Conservation (phyloP, 2,329 filamentous ascomycete species). For the Malbranchea cinnamomea region DNA sequence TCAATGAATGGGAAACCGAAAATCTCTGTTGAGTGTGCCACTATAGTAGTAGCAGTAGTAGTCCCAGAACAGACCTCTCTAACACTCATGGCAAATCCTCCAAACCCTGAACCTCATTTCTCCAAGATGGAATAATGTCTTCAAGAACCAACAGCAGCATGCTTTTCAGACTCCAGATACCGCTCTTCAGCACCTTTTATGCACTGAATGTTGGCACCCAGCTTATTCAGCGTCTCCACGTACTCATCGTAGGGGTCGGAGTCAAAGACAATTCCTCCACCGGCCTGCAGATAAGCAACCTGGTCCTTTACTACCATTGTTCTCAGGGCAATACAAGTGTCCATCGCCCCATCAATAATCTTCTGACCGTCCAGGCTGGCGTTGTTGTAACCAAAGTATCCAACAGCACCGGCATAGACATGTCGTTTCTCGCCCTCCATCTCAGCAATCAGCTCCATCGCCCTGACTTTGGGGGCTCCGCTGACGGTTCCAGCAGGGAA, state of each 20-base stretch:
- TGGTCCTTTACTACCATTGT: constrained; percentile 93
- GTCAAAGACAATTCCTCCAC: constrained; percentile 85
- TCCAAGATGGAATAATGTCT: too few species aligned
- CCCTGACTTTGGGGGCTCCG: constrained; percentile 86
- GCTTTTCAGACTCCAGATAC: constrained; percentile 34
- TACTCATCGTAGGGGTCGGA: constrained; percentile 84
- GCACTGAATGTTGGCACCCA: constrained; percentile 76
- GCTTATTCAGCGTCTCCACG: constrained; percentile 93
- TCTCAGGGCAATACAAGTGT: constrained; percentile 66
- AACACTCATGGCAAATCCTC: too few species aligned
- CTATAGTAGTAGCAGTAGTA: too few species aligned
- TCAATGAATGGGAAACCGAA: too few species aligned
- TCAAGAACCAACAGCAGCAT: too few species aligned
- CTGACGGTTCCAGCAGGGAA: constrained; percentile 95
- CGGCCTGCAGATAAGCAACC: constrained; percentile 75
- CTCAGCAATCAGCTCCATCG: constrained; percentile 95
- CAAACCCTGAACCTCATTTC: too few species aligned
- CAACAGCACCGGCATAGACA: constrained; percentile 88
- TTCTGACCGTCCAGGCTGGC: constrained; percentile 47
- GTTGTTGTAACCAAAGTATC: constrained; percentile 82
- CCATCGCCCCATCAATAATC: constrained; percentile 71
- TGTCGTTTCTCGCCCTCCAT: constrained; percentile 87
- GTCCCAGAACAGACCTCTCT: too few species aligned
- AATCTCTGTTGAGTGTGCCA: too few species aligned
- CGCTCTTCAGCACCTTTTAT: constrained; percentile 69